These are phyloP conservation scores for Ophiocordyceps australis DNA, from an alignment of 2,329 filamentous ascomycete species.

Conservation along the genomic window DNA sequence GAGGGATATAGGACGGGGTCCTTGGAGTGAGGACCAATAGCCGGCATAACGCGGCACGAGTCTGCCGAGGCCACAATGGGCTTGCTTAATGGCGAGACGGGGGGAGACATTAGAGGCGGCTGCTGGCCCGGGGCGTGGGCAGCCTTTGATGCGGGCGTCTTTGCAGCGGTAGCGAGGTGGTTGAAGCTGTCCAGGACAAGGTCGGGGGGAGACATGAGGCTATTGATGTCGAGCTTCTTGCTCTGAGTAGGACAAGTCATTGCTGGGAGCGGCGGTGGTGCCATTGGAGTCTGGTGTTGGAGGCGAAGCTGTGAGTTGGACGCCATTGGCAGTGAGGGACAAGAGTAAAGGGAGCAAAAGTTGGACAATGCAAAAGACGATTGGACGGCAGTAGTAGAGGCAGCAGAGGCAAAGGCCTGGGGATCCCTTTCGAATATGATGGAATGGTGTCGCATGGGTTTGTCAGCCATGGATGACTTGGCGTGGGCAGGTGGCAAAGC, in stretches of 20 bases:
- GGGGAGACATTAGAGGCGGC: constrained; percentile 32
- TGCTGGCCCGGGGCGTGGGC: constrained; percentile 8
- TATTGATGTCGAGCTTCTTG: constrained; percentile 31
- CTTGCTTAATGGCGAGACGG: constrained; percentile 31
- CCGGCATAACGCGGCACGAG: constrained; percentile 10
- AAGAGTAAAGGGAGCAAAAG: constrained; percentile 2
- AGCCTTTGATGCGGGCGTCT: constrained; percentile 2
- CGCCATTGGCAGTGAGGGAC: constrained; percentile 8
- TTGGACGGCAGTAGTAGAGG: no score
- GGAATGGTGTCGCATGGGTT: constrained; percentile 14
- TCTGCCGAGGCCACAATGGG: constrained; percentile 13
- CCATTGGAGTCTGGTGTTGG: constrained; percentile 9
- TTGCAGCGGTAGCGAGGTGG: constrained; percentile 5
- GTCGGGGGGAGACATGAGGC: constrained; percentile 44
- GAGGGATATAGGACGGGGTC: constrained; percentile 41
- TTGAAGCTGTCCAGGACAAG: constrained; percentile 34
- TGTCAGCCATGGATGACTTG: constrained; percentile 14
- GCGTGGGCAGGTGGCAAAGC: constrained; percentile 1
- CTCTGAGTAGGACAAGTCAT: no score
- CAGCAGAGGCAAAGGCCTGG: constrained; percentile 4
- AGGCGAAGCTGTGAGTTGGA: constrained; percentile 6
- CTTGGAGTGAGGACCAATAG: constrained; percentile 13
- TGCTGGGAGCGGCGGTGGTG: constrained; percentile 9
- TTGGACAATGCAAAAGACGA: constrained; percentile 3
- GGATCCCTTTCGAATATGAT: constrained; percentile 11